Evolutionary conservation across 2,329 filamentous ascomycete genomes (phyloP), one percentile per base, ranked within the genome.

Genomic region (Apiospora kogelbergensis): DNA sequence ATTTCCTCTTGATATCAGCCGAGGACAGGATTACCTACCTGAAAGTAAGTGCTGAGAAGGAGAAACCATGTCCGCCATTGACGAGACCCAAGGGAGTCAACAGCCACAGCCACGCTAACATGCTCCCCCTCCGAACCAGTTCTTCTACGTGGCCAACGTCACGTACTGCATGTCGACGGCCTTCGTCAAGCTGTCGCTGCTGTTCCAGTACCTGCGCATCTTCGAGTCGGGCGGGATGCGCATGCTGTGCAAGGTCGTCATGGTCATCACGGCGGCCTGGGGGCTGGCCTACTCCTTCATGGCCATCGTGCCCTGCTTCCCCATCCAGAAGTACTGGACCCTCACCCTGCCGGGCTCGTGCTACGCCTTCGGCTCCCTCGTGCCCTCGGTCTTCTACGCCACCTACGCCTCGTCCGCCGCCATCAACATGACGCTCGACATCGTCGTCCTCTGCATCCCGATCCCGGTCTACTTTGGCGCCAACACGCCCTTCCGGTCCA

Each of bases 161-260:
- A 69, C 70, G 3, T 76, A 76, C 69, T 72, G 69, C 30, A 70
- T 73, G n/a, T 74, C 75, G 41, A 72, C 73, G 10, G 68, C 72
- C 3, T 63, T 77, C 3, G 74, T 77, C 46, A 77, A 77, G 67
- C 68, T 77, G 42, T 73, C 74, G 11, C 72, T 77, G 24, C 66
- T 77, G 41, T 72, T 76, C 57, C 76, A 77, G 66, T 77, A 74
- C 53, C 69, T 77, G 33, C 74, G 76, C 11, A 67, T 76, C 44
- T 77, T 72, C 65, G 67, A 67, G 2, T 60, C 60, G 7, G 69
- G 69, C 7, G 15, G 22, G 4, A 60, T 72, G 63, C 69, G 74
- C 20, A 67, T 22, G 10, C 53, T 72, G 1, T 74, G 72, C 26
- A 68, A 73, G 26, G 5, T 69, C n/a, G 69, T 74, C 63, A 57